phyloP scores from a whole-genome alignment of 2,329 filamentous ascomycete species.

The Phyllosticta citrichinensis region DNA sequence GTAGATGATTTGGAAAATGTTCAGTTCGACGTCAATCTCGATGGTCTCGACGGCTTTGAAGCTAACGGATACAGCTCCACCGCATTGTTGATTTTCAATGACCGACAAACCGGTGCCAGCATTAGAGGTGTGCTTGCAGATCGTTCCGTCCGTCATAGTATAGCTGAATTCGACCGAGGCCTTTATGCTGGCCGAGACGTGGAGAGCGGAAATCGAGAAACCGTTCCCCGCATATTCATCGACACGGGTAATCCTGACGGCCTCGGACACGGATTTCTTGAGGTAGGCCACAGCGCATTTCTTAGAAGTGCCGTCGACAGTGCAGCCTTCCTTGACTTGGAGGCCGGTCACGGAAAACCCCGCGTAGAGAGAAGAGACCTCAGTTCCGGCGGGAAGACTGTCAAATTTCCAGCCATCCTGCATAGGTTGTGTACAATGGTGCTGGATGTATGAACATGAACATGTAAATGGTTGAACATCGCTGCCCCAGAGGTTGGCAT shows the following conservation, averaged over 20 bases:
- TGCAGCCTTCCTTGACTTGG: conserved; percentile 52
- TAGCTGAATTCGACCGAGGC: conserved; percentile 79
- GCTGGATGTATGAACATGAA: conserved; percentile 60
- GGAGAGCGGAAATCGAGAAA: conserved; percentile 68
- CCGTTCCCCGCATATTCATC: conserved; percentile 34
- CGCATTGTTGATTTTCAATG: conserved; percentile 79
- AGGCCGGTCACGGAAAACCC: conserved; percentile 68
- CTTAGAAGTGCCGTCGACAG: conserved; percentile 38
- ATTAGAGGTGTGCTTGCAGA: conserved; percentile 65
- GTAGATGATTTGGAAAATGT: not conserved
- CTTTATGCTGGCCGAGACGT: conserved; percentile 65
- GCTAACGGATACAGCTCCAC: conserved; percentile 74
- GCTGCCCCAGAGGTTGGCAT: conserved; percentile 34
- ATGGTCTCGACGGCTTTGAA: conserved; percentile 44
- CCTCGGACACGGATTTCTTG: conserved; percentile 41
- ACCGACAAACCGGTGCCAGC: conserved; percentile 60
- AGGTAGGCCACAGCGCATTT: conserved; percentile 37
- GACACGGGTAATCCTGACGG: conserved; percentile 49
- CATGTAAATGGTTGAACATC: conserved; percentile 49
- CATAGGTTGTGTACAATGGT: conserved; percentile 66
- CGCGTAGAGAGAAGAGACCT: conserved; percentile 45
- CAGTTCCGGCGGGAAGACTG: conserved; percentile 46
- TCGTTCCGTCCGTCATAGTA: conserved; percentile 70
- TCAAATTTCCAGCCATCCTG: conserved; percentile 61
- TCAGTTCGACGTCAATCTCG: conserved; percentile 53